Evolutionary conservation across 179 eudicot species (phyloP).

Genomic region (Corrigiola litoralis): DNA sequence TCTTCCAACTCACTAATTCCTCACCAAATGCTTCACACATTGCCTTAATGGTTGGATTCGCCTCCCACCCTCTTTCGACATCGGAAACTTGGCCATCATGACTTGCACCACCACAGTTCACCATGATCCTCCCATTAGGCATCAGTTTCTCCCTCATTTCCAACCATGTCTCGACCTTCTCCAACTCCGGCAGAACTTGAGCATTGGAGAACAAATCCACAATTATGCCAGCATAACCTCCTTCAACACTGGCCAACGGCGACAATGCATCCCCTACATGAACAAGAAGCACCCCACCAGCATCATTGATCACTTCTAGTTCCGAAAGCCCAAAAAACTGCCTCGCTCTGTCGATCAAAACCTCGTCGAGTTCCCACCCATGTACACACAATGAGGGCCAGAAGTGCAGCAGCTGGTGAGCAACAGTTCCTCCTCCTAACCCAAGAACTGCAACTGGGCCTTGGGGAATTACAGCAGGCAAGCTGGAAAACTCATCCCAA

Average conservation of each 20-base stretch:
- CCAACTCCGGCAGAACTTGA: slow-evolving; percentile 61
- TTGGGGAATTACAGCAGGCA: slow-evolving; percentile 69
- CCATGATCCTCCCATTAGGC: slow-evolving; percentile 85
- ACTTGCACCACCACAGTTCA: slow-evolving; percentile 69
- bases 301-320: slow-evolving; percentile 47
- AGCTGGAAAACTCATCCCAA: slow-evolving; percentile 79
- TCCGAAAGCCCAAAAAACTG: slow-evolving; percentile 59
- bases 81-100: not conserved
- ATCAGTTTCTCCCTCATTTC: slow-evolving; percentile 49
- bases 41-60: slow-evolving; percentile 55
- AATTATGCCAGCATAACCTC: slow-evolving; percentile 87
- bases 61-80: slow-evolving; percentile 33
- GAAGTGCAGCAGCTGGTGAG: slow-evolving; percentile 57
- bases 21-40: slow-evolving; percentile 62
- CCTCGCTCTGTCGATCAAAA: no score
- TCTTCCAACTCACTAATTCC: slow-evolving; percentile 70
- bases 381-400: slow-evolving; percentile 69
- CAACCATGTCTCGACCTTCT: slow-evolving; percentile 67
- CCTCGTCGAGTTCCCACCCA: no score
- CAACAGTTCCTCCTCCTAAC: slow-evolving; percentile 84
- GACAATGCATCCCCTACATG: slow-evolving; percentile 76
- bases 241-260: slow-evolving; percentile 40
- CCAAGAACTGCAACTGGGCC: slow-evolving; percentile 86
- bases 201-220: slow-evolving; percentile 80
- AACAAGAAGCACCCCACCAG: slow-evolving; percentile 63